Evolutionary conservation across 73 alveolate genomes (phyloP).

Genomic region (Uronychia setigera): DNA sequence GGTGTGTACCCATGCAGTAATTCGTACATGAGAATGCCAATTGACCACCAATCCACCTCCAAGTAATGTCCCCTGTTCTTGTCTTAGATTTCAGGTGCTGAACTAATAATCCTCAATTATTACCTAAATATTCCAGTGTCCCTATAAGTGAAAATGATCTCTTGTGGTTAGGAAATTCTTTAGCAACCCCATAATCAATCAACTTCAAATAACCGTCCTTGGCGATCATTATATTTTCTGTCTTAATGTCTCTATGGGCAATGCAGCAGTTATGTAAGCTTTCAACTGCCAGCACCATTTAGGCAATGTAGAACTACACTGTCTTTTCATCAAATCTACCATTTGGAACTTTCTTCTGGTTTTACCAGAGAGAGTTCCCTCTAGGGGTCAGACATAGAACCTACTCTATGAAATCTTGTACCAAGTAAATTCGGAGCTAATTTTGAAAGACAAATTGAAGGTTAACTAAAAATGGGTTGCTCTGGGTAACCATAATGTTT

Average conservation of each 20-base stretch:
- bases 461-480: slow-evolving; percentile 47
- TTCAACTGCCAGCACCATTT: slow-evolving; percentile 89
- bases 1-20: slow-evolving; percentile 96
- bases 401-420: slow-evolving; percentile 31
- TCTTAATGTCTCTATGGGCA: slow-evolving; percentile 93
- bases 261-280: slow-evolving; percentile 83
- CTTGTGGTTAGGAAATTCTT: slow-evolving; percentile 84
- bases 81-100: slow-evolving; percentile 94
- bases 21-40: slow-evolving; percentile 95
- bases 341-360: background rate
- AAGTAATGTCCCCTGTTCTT: slow-evolving; percentile 94
- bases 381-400: slow-evolving; percentile 15
- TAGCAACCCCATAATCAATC: slow-evolving; percentile 96
- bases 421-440: slow-evolving; percentile 49
- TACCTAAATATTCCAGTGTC: slow-evolving; percentile 89
- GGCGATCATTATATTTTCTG: slow-evolving; percentile 95
- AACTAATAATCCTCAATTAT: no score
- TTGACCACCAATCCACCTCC: slow-evolving; percentile 97
- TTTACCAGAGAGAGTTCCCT: background rate
- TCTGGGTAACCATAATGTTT: slow-evolving; percentile 16
- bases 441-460: slow-evolving; percentile 43
- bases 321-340: slow-evolving; percentile 79
- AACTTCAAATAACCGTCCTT: slow-evolving; percentile 79
- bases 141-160: slow-evolving; percentile 89
- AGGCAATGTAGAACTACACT: slow-evolving; percentile 89